A percentile compares a stretch with the other conserved stretches of the same genome.
Evolutionary conservation across 2,329 filamentous ascomycete species (phyloP).

Genomic region (Pseudogymnoascus verrucosus): DNA sequence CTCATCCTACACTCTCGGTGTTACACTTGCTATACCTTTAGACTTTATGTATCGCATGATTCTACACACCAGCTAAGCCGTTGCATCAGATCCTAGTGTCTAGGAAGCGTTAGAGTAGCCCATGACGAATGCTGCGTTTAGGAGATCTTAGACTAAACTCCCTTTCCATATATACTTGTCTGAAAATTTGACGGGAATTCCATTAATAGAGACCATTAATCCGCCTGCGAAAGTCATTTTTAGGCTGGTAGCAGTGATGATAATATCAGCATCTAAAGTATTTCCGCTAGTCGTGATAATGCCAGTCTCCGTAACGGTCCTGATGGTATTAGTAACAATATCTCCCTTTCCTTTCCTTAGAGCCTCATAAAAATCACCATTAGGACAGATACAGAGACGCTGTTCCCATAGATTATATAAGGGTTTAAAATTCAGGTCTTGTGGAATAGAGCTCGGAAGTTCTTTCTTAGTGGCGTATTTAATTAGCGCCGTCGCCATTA

Average conservation of each 20-base stretch:
- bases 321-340: slow-evolving; percentile 42
- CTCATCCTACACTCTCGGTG: too few species aligned
- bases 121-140: slow-evolving; percentile 51
- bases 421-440: slow-evolving; percentile 55
- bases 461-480: slow-evolving; percentile 34
- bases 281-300: slow-evolving; percentile 40
- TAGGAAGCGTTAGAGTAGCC: slow-evolving; percentile 57
- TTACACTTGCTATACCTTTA: not conserved
- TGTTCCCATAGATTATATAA: slow-evolving; percentile 61
- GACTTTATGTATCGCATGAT: slow-evolving; percentile 7
- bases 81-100: slow-evolving; percentile 54
- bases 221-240: slow-evolving; percentile 48
- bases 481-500: slow-evolving; percentile 37
- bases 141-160: slow-evolving; percentile 54
- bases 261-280: slow-evolving; percentile 51
- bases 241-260: slow-evolving; percentile 59
- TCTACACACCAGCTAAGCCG: slow-evolving; percentile 21
- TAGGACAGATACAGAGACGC: slow-evolving; percentile 57
- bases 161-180: slow-evolving; percentile 52
- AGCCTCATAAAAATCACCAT: slow-evolving; percentile 46
- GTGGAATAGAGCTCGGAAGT: slow-evolving; percentile 44
- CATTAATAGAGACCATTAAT: slow-evolving; percentile 45
- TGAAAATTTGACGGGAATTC: slow-evolving; percentile 36
- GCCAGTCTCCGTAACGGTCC: slow-evolving; percentile 39
- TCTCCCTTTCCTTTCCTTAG: slow-evolving; percentile 35